Percentiles rank a stretch among this genome's conserved stretches.
These are phyloP conservation scores for Aspergillus egyptiacus DNA, from an alignment of 495 filamentous ascomycete species.

Conservation along the genomic window DNA sequence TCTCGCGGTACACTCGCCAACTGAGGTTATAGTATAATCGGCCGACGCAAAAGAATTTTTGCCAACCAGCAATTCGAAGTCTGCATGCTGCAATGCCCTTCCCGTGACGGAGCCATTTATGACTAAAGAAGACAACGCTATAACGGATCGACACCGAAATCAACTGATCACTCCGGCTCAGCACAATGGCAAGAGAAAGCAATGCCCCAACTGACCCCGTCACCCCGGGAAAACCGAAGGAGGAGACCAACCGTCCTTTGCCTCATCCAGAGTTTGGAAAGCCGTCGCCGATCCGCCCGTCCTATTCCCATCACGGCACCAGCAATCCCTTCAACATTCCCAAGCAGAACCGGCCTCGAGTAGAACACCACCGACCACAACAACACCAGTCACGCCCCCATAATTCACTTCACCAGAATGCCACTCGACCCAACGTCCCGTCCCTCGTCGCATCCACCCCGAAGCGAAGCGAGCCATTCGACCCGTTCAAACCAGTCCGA, in stretches of 20 bases:
- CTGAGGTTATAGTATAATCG: too few relatives aligned
- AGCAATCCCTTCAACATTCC: slow-evolving; percentile 49
- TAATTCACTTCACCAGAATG: slow-evolving; percentile 15
- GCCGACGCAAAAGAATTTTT: too few relatives aligned
- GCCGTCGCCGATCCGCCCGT: slow-evolving; percentile 46
- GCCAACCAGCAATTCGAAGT: not conserved
- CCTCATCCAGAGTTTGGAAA: slow-evolving; percentile 53
- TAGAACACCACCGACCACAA: slow-evolving; percentile 43
- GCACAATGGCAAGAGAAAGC: slow-evolving; percentile 40
- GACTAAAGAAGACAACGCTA: not conserved
- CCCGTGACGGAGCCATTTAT: not conserved
- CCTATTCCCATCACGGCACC: slow-evolving; percentile 34
- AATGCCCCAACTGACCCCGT: slow-evolving; percentile 30
- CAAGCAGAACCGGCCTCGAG: slow-evolving; percentile 39
- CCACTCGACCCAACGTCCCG: slow-evolving; percentile 19
- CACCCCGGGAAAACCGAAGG: slow-evolving; percentile 28
- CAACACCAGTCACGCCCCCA: slow-evolving; percentile 14
- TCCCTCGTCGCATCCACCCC: slow-evolving; percentile 18
- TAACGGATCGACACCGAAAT: not conserved
- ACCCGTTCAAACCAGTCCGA: slow-evolving; percentile 41
- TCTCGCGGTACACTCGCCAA: too few relatives aligned
- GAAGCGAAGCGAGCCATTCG: slow-evolving; percentile 28
- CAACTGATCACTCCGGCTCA: not conserved
- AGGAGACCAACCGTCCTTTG: slow-evolving; percentile 21
- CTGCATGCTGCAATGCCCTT: not conserved